Percentiles rank a stretch among this genome's conserved stretches.
Evolutionary conservation across 1,284 basidiomycete genomes (phyloP).

Genomic region (Malassezia slooffiae): DNA sequence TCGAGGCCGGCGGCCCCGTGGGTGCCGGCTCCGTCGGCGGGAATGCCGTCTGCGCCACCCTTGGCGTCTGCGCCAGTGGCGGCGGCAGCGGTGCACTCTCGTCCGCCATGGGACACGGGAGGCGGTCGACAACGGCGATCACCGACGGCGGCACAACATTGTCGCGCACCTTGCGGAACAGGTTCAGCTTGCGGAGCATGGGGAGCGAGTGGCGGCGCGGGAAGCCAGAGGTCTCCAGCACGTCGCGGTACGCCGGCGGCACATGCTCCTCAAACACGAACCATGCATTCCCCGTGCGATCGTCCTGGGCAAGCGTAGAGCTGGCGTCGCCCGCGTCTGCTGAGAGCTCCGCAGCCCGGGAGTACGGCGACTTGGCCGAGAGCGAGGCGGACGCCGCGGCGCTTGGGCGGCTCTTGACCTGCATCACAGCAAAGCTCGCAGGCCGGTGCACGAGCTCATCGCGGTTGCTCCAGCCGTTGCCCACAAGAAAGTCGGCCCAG

Average conservation of each 20-base stretch:
- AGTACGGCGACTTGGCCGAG: slow-evolving; percentile 14
- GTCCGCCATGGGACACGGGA: not conserved
- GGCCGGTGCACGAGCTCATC: slow-evolving; percentile 41
- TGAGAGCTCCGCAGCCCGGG: slow-evolving; percentile 1
- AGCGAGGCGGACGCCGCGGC: slow-evolving; percentile 22
- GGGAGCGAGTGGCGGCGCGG: slow-evolving; percentile 23
- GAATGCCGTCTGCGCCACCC: not conserved
- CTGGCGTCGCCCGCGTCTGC: not conserved
- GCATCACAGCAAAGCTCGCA: slow-evolving; percentile 43
- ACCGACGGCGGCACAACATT: slow-evolving; percentile 11
- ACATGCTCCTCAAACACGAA: slow-evolving; percentile 42
- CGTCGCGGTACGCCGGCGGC: slow-evolving; percentile 34
- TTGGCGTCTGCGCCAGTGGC: no score
- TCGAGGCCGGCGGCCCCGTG: no score
- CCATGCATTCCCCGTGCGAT: slow-evolving; percentile 36
- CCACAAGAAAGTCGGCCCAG: slow-evolving; percentile 40
- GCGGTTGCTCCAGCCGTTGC: slow-evolving; percentile 43
- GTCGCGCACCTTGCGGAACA: slow-evolving; percentile 25
- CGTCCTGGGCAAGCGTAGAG: slow-evolving; percentile 7
- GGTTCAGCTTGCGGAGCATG: slow-evolving; percentile 40
- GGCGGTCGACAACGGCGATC: slow-evolving; percentile 7
- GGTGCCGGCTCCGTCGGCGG: not conserved
- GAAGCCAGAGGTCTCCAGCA: slow-evolving; percentile 24
- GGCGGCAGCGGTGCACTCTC: not conserved
- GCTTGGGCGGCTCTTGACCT: slow-evolving; percentile 31